These are phyloP conservation scores for Trichophaea hybrida DNA, from an alignment of 2,329 filamentous ascomycete genomes.

Conservation along the genomic window DNA sequence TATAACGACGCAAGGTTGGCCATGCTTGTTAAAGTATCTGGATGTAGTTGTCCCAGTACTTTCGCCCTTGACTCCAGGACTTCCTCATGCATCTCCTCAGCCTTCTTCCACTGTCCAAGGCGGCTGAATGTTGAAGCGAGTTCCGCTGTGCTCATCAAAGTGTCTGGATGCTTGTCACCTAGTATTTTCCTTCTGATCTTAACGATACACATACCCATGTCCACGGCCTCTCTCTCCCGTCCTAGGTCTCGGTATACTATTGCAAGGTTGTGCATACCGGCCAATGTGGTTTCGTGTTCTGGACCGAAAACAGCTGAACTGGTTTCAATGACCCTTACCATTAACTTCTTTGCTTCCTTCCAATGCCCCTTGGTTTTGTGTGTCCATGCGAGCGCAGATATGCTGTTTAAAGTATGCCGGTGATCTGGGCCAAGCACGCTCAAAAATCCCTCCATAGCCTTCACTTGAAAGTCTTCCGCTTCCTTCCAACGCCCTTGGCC, in stretches of 20 bases:
- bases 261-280: not conserved
- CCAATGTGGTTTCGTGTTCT: slow-evolving; percentile 4
- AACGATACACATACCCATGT: not conserved
- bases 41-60: not conserved
- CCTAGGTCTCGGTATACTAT: not conserved
- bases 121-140: not conserved
- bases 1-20: not conserved
- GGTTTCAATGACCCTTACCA: no score
- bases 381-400: no score
- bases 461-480: no score
- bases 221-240: not conserved
- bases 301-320: no score
- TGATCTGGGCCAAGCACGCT: no score
- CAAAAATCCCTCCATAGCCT: no score
- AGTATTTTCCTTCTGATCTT: not conserved
- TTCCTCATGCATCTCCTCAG: not conserved
- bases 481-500: no score
- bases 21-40: not conserved
- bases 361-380: no score
- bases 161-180: slow-evolving; percentile 7
- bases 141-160: not conserved
- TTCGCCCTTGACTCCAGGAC: not conserved
- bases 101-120: no score
- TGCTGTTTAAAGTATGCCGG: no score
- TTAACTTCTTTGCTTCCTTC: no score